These are phyloP conservation scores for Phytophthora sp. DNA, from an alignment of 352 stramenopile species.

Conservation along the genomic window DNA sequence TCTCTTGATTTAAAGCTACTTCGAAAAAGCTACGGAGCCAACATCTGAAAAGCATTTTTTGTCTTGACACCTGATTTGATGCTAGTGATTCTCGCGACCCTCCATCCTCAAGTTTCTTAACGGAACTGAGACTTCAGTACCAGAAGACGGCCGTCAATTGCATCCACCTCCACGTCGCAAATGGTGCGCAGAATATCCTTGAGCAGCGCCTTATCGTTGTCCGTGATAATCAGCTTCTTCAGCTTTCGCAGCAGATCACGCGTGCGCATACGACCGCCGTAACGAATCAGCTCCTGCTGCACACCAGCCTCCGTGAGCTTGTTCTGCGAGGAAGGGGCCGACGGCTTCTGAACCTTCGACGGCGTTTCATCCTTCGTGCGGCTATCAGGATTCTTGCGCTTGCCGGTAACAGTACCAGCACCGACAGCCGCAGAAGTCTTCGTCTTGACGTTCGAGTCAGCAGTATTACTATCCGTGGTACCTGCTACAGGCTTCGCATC, in stretches of 20 bases:
- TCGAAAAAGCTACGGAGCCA: too few species aligned
- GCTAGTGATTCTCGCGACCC: not conserved
- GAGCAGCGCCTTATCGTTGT: conserved; percentile 82
- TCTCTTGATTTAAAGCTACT: too few species aligned
- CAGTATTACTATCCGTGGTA: conserved; percentile 30
- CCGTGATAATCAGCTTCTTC: conserved; percentile 82
- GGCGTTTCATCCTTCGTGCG: conserved; percentile 56
- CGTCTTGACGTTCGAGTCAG: conserved; percentile 33
- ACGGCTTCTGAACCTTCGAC: conserved; percentile 46
- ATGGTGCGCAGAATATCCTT: conserved; percentile 90
- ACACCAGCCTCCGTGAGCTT: conserved; percentile 84
- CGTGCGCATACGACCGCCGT: conserved; percentile 83
- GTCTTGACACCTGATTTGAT: not conserved
- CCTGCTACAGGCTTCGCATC: conserved; percentile 38
- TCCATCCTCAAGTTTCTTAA: conserved; percentile 36
- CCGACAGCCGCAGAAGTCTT: conserved; percentile 20
- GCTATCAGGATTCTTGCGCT: conserved; percentile 57
- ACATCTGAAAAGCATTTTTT: too few species aligned
- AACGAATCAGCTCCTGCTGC: conserved; percentile 85
- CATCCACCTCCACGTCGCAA: conserved; percentile 86
- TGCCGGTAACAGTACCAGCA: conserved; percentile 40
- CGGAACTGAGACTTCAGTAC: conserved; percentile 90
- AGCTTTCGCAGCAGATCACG: conserved; percentile 80
- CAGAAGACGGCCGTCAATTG: conserved; percentile 80
- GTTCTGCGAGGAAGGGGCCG: conserved; percentile 45